A percentile compares a stretch with the other conserved stretches of the same genome.
phyloP scores from a whole-genome alignment of 1,284 basidiomycete genomes.

The Pholiota adiposa region DNA sequence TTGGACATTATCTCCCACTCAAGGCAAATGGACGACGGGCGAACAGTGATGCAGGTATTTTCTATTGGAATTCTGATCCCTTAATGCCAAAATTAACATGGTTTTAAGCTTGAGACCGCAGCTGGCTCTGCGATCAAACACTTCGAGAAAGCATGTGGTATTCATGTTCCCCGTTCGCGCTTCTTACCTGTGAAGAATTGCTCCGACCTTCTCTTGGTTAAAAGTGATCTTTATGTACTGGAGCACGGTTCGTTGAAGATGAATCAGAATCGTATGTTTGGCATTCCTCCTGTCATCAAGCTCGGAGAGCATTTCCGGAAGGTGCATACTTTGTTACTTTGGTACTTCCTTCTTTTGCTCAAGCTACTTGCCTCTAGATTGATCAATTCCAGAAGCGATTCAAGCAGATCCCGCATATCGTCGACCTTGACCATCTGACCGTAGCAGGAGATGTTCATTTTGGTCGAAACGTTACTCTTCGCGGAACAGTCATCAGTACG shows the following conservation, averaged over 20 bases:
- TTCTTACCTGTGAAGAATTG: constrained; percentile 97
- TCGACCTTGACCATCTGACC: constrained; percentile 95
- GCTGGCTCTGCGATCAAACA: constrained; percentile 99
- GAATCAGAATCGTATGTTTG: constrained; percentile 90
- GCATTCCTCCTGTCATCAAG: constrained; percentile 97
- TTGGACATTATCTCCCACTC: constrained; percentile 95
- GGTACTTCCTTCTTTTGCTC: background rate
- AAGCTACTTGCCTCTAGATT: constrained; percentile 57
- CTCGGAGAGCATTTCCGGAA: constrained; percentile 93
- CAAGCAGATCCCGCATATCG: constrained; percentile 94
- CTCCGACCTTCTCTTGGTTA: constrained; percentile 93
- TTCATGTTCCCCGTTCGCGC: constrained; percentile 96
- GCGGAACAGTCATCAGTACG: constrained; percentile 83
- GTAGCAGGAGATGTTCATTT: constrained; percentile 97
- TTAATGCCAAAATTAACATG: background rate
- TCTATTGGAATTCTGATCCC: background rate
- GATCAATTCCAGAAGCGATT: constrained; percentile 97
- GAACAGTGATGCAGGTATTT: constrained; percentile 77
- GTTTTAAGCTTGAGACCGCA: constrained; percentile 95
- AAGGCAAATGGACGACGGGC: constrained; percentile 87
- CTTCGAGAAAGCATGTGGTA: constrained; percentile 92
- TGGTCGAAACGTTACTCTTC: constrained; percentile 89
- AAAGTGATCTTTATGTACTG: constrained; percentile 95
- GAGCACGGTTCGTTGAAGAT: constrained; percentile 94
- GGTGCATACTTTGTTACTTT: constrained; percentile 36